These are phyloP conservation scores for Geotrichum histeridarum DNA, from an alignment of 1,139 yeast genomes.

Conservation along the genomic window DNA sequence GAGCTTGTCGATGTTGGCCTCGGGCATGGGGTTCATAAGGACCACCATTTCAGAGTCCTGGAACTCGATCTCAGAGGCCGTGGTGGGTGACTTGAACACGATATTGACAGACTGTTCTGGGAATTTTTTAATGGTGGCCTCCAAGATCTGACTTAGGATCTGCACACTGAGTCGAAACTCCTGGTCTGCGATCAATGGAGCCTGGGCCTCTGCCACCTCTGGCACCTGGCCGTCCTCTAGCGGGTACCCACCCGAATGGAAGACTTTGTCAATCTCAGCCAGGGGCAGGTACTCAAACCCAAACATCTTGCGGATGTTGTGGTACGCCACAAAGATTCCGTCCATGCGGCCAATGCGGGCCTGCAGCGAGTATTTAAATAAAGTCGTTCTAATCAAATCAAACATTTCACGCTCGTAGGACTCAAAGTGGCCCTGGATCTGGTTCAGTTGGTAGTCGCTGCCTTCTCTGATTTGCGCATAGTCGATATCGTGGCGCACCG, in stretches of 20 bases:
- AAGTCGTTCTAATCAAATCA: slow-evolving; percentile 72
- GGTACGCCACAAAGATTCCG: slow-evolving; percentile 90
- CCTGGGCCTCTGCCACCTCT: slow-evolving; percentile 28
- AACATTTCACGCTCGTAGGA: slow-evolving; percentile 73
- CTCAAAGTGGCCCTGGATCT: slow-evolving; percentile 60
- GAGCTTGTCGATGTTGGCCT: slow-evolving; percentile 26
- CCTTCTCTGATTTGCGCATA: slow-evolving; percentile 53
- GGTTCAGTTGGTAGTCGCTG: slow-evolving; percentile 61
- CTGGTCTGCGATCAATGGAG: slow-evolving; percentile 57
- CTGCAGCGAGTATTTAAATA: slow-evolving; percentile 81
- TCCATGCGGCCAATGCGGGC: slow-evolving; percentile 97
- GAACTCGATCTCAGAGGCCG: slow-evolving; percentile 13
- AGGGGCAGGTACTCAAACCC: slow-evolving; percentile 89
- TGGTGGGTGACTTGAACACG: slow-evolving; percentile 29
- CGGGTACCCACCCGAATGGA: slow-evolving; percentile 40
- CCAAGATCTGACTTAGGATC: slow-evolving; percentile 52
- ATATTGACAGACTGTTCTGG: slow-evolving; percentile 30
- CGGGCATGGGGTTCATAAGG: slow-evolving; percentile 36
- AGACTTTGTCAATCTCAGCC: slow-evolving; percentile 58
- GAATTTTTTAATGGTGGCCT: slow-evolving; percentile 36
- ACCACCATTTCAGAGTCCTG: slow-evolving; percentile 25
- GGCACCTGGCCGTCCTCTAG: slow-evolving; percentile 8
- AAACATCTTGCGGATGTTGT: slow-evolving; percentile 71
- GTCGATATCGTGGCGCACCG: slow-evolving; percentile 73
- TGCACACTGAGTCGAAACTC: slow-evolving; percentile 65